Conservation (phyloP, 2,329 filamentous ascomycete genomes). For the Raffaelea deltoideospora region DNA sequence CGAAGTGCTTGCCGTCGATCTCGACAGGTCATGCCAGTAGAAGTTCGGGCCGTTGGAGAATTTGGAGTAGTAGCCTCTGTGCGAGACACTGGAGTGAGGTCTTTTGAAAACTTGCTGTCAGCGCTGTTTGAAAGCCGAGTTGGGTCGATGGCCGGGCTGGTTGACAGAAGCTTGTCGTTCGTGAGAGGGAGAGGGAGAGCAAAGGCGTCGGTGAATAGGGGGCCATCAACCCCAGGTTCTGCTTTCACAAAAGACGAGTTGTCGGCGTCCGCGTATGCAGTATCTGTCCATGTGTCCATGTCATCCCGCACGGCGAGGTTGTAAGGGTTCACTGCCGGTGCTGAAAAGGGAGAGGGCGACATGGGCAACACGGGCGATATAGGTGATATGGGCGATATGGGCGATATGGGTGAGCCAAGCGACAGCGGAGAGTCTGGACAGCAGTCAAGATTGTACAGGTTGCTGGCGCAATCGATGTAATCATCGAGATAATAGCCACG, state of each 20-base stretch:
- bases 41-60: no score
- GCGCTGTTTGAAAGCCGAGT: constrained; percentile 15
- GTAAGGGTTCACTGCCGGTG: constrained; percentile 10
- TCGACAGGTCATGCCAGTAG: no score
- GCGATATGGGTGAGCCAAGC: constrained; percentile 17
- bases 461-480: constrained; percentile 10
- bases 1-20: no score
- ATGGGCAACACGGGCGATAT: constrained; percentile 16
- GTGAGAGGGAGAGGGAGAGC: constrained; percentile 3
- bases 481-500: constrained; percentile 15
- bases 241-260: constrained; percentile 14
- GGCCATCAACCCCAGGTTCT: constrained; percentile 13
- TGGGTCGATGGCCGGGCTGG: constrained; percentile 21
- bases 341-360: constrained; percentile 11
- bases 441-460: constrained; percentile 14
- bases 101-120: no score
- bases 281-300: constrained; percentile 17
- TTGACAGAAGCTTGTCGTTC: constrained; percentile 7
- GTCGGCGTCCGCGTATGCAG: constrained; percentile 13
- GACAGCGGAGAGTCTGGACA: constrained; percentile 21
- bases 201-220: constrained; percentile 12
- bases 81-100: no score
- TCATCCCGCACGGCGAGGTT: constrained; percentile 13
- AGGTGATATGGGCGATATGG: no score
- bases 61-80: no score